These are phyloP conservation scores for Paulownia fortunei DNA, from an alignment of 257 asterid genomes.

Conservation along the genomic window DNA sequence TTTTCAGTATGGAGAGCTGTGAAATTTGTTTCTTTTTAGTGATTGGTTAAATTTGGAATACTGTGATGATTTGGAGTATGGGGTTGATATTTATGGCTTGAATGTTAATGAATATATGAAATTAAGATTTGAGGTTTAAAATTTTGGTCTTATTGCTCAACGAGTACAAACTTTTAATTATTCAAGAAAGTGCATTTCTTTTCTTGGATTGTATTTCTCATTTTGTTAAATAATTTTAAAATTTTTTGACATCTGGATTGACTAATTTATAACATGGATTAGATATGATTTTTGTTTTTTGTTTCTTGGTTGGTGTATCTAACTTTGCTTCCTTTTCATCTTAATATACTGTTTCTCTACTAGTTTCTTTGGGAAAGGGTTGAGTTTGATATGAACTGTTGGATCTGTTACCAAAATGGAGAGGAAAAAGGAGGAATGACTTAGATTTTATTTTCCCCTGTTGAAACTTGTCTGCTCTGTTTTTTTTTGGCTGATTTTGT, in stretches of 20 bases:
- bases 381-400: slow-evolving; percentile 3
- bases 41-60: not conserved
- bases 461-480: slow-evolving; percentile 8
- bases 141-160: slow-evolving; percentile 15
- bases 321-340: slow-evolving; percentile 4
- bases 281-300: not conserved
- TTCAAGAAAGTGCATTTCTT: not conserved
- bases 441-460: not conserved
- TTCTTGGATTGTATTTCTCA: not conserved
- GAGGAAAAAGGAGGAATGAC: not conserved
- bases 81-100: not conserved
- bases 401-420: slow-evolving; percentile 26
- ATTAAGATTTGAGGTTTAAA: slow-evolving; percentile 10
- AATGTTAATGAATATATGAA: not conserved
- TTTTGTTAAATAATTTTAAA: not conserved
- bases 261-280: not conserved
- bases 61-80: not conserved
- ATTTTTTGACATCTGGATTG: not conserved
- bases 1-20: slow-evolving; percentile 18
- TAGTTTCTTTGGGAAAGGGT: not conserved
- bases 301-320: slow-evolving; percentile 26
- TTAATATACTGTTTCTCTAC: not conserved
- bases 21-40: not conserved
- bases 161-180: not conserved
- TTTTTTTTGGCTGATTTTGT: not conserved